Conservation (phyloP, 2,329 filamentous ascomycete species). For the Diplodia sapinea region DNA sequence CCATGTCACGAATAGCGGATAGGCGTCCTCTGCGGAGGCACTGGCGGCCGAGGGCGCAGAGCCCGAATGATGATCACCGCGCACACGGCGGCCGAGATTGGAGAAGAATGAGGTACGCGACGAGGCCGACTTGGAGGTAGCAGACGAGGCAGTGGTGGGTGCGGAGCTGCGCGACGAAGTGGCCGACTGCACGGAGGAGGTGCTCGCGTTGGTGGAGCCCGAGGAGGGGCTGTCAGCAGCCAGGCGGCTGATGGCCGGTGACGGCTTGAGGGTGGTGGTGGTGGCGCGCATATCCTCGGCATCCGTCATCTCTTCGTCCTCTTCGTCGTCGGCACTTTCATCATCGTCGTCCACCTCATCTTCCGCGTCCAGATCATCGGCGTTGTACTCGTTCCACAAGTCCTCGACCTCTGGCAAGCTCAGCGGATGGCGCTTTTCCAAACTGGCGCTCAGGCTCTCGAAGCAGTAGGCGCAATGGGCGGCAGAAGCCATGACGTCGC, state of each 20-base stretch:
- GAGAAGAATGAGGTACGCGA: slow-evolving; percentile 45
- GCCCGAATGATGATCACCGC: slow-evolving; percentile 32
- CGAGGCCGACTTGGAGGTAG: slow-evolving; percentile 47
- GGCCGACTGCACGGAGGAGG: slow-evolving; percentile 48
- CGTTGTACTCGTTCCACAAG: slow-evolving; percentile 65
- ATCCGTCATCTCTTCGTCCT: slow-evolving; percentile 43
- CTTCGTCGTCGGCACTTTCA: slow-evolving; percentile 42
- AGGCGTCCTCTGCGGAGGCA: slow-evolving; percentile 51
- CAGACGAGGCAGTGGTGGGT: slow-evolving; percentile 52
- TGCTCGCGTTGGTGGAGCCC: slow-evolving; percentile 52
- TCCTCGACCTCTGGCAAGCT: slow-evolving; percentile 72
- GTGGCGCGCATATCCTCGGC: slow-evolving; percentile 33
- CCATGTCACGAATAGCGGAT: slow-evolving; percentile 94
- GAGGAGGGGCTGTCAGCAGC: slow-evolving; percentile 51
- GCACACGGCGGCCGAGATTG: slow-evolving; percentile 39
- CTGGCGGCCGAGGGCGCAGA: slow-evolving; percentile 46
- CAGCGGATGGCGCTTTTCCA: slow-evolving; percentile 71
- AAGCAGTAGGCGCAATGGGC: slow-evolving; percentile 94
- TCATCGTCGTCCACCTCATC: slow-evolving; percentile 44
- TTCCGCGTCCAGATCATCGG: slow-evolving; percentile 35
- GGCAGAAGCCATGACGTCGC: slow-evolving; percentile 72
- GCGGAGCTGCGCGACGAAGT: slow-evolving; percentile 41
- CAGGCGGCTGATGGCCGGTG: slow-evolving; percentile 54
- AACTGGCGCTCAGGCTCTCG: slow-evolving; percentile 78
- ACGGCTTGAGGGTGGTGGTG: slow-evolving; percentile 40